Percentiles rank a stretch among this genome's conserved stretches.
Conservation (phyloP, 2,329 filamentous ascomycete species). For the Dendrostoma leiphaemia region DNA sequence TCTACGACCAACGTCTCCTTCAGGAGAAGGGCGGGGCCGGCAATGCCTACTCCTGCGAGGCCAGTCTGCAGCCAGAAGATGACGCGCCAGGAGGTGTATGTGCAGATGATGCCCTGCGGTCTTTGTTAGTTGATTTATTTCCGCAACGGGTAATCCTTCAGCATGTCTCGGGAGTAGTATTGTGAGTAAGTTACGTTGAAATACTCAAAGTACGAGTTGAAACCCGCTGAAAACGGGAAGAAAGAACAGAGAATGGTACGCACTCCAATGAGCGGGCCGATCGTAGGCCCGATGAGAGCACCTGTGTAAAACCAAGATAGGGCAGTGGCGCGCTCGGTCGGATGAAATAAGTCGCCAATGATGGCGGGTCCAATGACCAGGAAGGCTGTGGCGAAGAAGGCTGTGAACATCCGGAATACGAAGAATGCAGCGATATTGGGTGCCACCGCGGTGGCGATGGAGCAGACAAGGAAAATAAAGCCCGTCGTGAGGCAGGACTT, state of each 20-base stretch:
- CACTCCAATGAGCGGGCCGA: constrained; percentile 69
- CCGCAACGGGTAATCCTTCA: no score
- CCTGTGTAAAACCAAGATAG: constrained; percentile 72
- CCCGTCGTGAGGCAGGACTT: constrained; percentile 45
- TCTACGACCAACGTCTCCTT: constrained; percentile 62
- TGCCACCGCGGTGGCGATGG: constrained; percentile 69
- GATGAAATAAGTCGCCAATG: constrained; percentile 58
- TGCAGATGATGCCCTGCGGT: constrained; percentile 76
- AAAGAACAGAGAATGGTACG: no score
- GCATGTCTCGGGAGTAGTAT: no score
- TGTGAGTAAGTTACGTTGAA: no score
- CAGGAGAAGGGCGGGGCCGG: constrained; percentile 64
- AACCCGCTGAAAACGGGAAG: no score
- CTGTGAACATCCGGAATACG: constrained; percentile 71
- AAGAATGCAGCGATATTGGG: constrained; percentile 71
- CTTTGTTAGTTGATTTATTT: no score
- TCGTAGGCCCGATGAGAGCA: constrained; percentile 68
- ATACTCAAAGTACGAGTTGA: no score
- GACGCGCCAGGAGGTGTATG: constrained; percentile 67
- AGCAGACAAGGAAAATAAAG: constrained; percentile 66
- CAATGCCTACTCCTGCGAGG: constrained; percentile 57
- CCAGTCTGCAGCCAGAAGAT: constrained; percentile 78
- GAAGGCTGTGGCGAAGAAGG: constrained; percentile 73
- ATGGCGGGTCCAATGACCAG: constrained; percentile 58
- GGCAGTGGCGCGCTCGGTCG: constrained; percentile 68